Percentiles rank a stretch among this genome's conserved stretches.
These are phyloP conservation scores for Chlamydomonas reinhardtii DNA, from an alignment of 163 green algal species.

Conservation along the genomic window DNA sequence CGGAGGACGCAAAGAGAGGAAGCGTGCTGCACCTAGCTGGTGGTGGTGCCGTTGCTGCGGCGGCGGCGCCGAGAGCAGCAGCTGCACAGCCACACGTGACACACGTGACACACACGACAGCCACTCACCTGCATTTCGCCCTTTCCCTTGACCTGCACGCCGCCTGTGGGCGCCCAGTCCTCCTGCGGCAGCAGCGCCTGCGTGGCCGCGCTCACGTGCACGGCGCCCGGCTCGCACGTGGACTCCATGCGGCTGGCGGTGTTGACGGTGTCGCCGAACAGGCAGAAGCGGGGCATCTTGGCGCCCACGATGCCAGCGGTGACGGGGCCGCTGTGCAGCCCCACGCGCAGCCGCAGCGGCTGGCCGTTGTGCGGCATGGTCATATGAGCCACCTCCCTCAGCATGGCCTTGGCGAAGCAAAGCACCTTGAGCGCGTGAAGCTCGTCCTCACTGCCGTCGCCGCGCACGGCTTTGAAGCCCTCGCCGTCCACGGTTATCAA, in stretches of 20 bases:
- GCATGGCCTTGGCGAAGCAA: background rate
- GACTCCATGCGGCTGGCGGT: conserved; percentile 36
- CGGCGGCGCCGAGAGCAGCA: too few relatives aligned
- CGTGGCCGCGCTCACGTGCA: conserved; percentile 11
- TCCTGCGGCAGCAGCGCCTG: background rate
- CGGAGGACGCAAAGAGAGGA: too few relatives aligned
- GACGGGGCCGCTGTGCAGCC: background rate
- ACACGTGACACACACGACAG: too few relatives aligned
- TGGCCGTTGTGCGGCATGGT: background rate
- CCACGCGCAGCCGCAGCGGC: conserved; percentile 1
- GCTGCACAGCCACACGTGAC: too few relatives aligned
- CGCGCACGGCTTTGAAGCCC: background rate
- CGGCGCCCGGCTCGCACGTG: conserved; percentile 9
- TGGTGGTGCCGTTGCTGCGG: too few relatives aligned
- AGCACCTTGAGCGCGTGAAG: conserved; percentile 3
- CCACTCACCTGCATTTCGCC: conserved; percentile 35
- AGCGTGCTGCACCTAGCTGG: too few relatives aligned
- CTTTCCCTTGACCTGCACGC: conserved; percentile 44
- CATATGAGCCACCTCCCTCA: background rate
- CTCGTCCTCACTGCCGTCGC: background rate
- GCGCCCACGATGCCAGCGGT: background rate
- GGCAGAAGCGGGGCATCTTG: background rate
- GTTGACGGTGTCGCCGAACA: conserved; percentile 38
- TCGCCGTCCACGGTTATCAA: background rate
- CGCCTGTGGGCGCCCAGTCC: conserved; percentile 9